Evolutionary conservation across 208 protist species (phyloP).

Genomic region (Leishmania guyanensis): DNA sequence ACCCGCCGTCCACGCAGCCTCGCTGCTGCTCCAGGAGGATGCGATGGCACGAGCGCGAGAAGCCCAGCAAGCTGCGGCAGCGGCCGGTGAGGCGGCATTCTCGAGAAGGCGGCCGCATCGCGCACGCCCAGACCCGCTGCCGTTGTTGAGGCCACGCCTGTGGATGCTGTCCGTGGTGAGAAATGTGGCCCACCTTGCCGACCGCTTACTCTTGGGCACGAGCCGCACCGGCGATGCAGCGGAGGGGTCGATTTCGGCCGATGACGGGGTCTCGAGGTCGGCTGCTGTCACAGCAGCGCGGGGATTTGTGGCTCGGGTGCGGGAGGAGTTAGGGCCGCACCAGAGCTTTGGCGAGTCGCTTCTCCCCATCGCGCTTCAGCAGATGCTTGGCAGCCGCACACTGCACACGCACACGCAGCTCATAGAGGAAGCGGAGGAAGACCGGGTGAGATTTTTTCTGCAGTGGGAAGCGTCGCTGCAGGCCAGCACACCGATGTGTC

Average conservation of each 20-base stretch:
- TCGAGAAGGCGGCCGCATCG: neutral
- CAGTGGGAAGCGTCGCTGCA: constrained; percentile 30
- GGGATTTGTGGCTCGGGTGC: constrained; percentile 16
- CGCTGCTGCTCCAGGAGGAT: constrained; percentile 10
- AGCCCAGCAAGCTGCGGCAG: constrained; percentile 6
- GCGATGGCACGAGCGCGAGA: neutral
- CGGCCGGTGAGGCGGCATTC: neutral
- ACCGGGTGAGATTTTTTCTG: constrained; percentile 8
- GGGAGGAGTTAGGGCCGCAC: constrained; percentile 42
- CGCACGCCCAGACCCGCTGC: neutral
- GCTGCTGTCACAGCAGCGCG: constrained; percentile 18
- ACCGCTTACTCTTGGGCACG: constrained; percentile 1
- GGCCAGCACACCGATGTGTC: constrained; percentile 34
- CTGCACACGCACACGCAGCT: constrained; percentile 22
- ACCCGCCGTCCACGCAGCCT: constrained; percentile 9
- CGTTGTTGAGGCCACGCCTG: neutral
- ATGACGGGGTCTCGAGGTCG: constrained; percentile 9
- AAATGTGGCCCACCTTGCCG: neutral
- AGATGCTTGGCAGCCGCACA: constrained; percentile 31
- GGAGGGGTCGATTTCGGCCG: neutral
- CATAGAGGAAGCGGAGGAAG: neutral
- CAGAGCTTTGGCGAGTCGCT: constrained; percentile 22
- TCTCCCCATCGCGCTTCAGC: constrained; percentile 25
- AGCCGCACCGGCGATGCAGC: neutral
- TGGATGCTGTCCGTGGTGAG: constrained; percentile 5